These are phyloP conservation scores for Macrocybe sp. DNA, from an alignment of 1,284 basidiomycete genomes.

Conservation along the genomic window DNA sequence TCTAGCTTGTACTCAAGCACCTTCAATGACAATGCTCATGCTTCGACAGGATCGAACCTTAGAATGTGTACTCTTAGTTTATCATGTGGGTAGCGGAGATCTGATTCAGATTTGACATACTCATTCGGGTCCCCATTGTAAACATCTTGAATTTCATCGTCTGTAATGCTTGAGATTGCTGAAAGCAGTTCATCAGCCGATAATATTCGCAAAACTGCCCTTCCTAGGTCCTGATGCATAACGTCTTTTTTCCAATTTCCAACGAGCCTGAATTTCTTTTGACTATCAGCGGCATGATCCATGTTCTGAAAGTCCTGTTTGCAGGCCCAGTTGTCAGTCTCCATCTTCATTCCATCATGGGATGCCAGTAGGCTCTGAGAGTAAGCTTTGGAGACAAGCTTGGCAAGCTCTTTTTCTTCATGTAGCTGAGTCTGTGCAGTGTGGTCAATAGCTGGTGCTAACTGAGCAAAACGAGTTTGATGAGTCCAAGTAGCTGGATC, in stretches of 20 bases:
- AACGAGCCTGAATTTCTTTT: conserved; percentile 12
- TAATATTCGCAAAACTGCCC: conserved; percentile 1
- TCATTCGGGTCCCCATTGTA: background rate
- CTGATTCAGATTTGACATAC: background rate
- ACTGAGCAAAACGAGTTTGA: conserved; percentile 11
- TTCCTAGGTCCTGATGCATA: conserved; percentile 8
- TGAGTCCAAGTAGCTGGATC: conserved; percentile 9
- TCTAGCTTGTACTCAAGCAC: conserved; percentile 11
- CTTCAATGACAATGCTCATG: background rate
- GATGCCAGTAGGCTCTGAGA: conserved; percentile 10
- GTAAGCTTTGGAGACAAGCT: conserved; percentile 10
- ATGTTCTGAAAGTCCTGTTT: conserved; percentile 15
- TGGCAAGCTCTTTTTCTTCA: conserved; percentile 9
- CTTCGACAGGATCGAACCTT: too few relatives aligned
- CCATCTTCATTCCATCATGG: conserved; percentile 10
- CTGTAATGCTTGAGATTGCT: conserved; percentile 1
- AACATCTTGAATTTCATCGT: conserved; percentile 8
- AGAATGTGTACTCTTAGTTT: too few relatives aligned
- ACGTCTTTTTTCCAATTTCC: conserved; percentile 13
- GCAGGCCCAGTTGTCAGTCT: conserved; percentile 12
- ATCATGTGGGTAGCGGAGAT: background rate
- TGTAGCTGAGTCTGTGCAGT: conserved; percentile 16
- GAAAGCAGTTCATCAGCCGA: background rate
- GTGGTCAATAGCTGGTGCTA: conserved; percentile 14
- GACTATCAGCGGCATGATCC: conserved; percentile 18